Evolutionary conservation across 768 basidiomycete genomes (phyloP).

Genomic region (Lyophyllum shimeji): DNA sequence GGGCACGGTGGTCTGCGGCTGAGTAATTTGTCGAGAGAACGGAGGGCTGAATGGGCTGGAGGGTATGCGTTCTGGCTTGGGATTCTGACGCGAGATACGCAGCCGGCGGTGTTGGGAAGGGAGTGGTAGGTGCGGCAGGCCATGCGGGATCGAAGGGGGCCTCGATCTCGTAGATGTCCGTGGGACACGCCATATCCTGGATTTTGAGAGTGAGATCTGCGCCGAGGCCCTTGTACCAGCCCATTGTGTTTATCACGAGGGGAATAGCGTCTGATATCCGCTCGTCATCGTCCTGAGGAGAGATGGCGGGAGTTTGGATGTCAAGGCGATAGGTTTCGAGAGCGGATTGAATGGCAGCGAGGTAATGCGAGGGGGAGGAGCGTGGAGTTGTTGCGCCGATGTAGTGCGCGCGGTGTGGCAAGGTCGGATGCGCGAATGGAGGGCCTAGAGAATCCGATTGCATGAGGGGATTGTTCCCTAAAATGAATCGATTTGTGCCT

Average conservation of each 20-base stretch:
- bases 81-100: not conserved
- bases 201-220: constrained; percentile 74
- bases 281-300: constrained; percentile 21
- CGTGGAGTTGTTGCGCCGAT: constrained; percentile 79
- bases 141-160: constrained; percentile 25
- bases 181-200: constrained; percentile 62
- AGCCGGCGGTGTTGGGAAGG: not conserved
- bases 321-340: constrained; percentile 70
- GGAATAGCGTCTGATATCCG: constrained; percentile 65
- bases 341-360: constrained; percentile 65
- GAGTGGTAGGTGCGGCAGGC: constrained; percentile 8
- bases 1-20: constrained; percentile 68
- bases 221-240: constrained; percentile 94
- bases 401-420: constrained; percentile 77
- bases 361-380: constrained; percentile 73
- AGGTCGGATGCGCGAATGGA: constrained; percentile 78
- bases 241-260: constrained; percentile 93
- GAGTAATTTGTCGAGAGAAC: constrained; percentile 43
- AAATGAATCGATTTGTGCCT: constrained; percentile 3
- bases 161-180: constrained; percentile 56
- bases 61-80: constrained; percentile 34
- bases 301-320: constrained; percentile 46
- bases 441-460: constrained; percentile 53
- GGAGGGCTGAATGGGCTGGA: constrained; percentile 46
- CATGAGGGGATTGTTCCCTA: not conserved